phyloP scores from a whole-genome alignment of 2,329 filamentous ascomycete genomes.

The Aulographum hederae region DNA sequence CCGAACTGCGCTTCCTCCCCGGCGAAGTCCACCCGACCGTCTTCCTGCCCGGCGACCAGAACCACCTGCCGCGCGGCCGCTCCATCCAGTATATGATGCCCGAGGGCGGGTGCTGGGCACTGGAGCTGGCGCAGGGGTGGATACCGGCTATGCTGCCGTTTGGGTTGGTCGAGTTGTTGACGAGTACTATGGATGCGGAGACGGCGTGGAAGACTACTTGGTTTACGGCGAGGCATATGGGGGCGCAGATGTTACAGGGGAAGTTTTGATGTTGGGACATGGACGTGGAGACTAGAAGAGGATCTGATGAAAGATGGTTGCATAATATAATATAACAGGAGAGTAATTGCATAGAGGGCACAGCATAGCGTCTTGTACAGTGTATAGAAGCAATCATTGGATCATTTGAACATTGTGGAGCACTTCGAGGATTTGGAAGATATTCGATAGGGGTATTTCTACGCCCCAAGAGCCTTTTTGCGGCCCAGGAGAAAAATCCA shows the following conservation, averaged over 20 bases:
- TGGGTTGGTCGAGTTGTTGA: conserved; percentile 66
- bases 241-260: conserved; percentile 47
- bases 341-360: too few species aligned
- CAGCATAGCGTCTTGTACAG: too few species aligned
- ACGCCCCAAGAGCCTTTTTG: too few species aligned
- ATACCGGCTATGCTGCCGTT: conserved; percentile 88
- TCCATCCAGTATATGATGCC: conserved; percentile 78
- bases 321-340: too few species aligned
- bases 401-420: too few species aligned
- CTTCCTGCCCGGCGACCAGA: conserved; percentile 50
- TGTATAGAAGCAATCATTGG: too few species aligned
- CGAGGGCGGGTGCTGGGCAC: conserved; percentile 54
- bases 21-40: conserved; percentile 47
- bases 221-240: conserved; percentile 61
- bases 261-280: too few species aligned
- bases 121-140: conserved; percentile 60
- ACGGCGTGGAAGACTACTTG: conserved; percentile 65
- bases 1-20: conserved; percentile 57
- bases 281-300: too few species aligned
- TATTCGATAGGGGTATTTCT: too few species aligned
- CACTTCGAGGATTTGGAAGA: too few species aligned
- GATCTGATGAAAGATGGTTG: too few species aligned
- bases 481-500: too few species aligned
- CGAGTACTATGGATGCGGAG: conserved; percentile 67
- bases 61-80: conserved; percentile 52